Base-by-base conservation (phyloP, 192 early-diverging fungal genomes). In the Lunasporangiospora selenospora region DNA sequence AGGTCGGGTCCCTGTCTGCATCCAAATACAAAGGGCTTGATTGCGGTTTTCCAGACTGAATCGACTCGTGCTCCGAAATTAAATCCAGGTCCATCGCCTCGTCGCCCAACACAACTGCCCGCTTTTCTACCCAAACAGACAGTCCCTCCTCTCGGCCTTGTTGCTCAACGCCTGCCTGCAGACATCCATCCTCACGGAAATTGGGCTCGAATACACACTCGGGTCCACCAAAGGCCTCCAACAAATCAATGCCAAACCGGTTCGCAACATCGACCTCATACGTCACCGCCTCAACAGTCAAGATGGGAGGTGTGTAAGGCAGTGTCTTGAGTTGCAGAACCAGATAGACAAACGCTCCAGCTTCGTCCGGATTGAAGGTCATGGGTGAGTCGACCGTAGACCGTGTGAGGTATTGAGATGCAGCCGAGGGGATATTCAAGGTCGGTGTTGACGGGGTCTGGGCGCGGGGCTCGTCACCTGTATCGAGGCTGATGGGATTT, bases 221-320 rank as follows among this genome's bases (percentile, higher is more conserved):
- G 2, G 69, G 39, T 24, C 47, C 49, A 38, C 13, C 39, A 15
- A 63, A 73, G 1, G 33, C 61, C 16, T 73, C 69, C 33, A 73
- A 27, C 12, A 73, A 52, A 2, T 47, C 38, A 18, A 63, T 53
- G 23, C 69, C 69, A n/a, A 73, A 43, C 12, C 69, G 37, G 36
- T 73, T 73, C 10, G 69, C 69, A 1, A 73, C 61, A 29, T 73
- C 69, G 19, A 73, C 36, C 40, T 73, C 69, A 24, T 73, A 73
- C 44, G 69, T 58, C 3, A 73, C 69, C 1, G 69, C 69, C 37
- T 73, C 69, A 21, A 73, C 69, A 3, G 69, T 73, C 27, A 73
- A 46, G 16, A 73, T 73, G 3, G 69, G 69, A 4, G 69, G 69
- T 32, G 69, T 73, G 40, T 73, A 73, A 7, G 69, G 69, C 7